Conservation (phyloP, 148 eudicot species). For the Vaccinium vitisidaea region DNA sequence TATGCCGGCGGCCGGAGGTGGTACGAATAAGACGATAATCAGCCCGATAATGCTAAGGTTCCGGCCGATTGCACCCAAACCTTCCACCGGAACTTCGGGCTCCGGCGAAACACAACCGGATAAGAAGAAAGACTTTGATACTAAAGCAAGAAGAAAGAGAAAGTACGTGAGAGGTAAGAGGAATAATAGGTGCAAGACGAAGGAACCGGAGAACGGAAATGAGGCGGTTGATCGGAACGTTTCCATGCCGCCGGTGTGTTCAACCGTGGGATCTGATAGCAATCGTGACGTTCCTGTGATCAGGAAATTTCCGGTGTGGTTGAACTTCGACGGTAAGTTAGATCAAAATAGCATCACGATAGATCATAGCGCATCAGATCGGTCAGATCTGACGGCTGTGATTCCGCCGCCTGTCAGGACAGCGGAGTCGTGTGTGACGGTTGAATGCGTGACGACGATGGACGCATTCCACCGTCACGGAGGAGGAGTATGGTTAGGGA, state of each 20-base stretch:
- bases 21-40: conserved; percentile 26
- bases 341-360: background rate
- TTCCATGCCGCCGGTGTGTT: background rate
- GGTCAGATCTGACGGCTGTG: conserved; percentile 21
- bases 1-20: background rate
- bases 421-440: conserved; percentile 36
- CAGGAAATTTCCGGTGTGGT: background rate
- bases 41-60: conserved; percentile 46
- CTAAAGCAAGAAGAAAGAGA: conserved; percentile 31
- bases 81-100: conserved; percentile 20
- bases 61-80: conserved; percentile 74
- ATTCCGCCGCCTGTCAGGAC: background rate
- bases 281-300: background rate
- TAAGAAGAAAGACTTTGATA: background rate
- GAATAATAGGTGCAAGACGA: conserved; percentile 11
- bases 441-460: conserved; percentile 29
- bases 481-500: conserved; percentile 29
- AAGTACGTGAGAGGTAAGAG: conserved; percentile 45
- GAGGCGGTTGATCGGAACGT: conserved; percentile 1
- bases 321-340: background rate
- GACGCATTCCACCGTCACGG: conserved; percentile 13
- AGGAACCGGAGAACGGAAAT: background rate
- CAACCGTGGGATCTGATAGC: background rate
- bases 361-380: background rate
- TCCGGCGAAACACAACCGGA: conserved; percentile 16